phyloP scores from a whole-genome alignment of 768 basidiomycete genomes.

The Tylopilus subfusipes region DNA sequence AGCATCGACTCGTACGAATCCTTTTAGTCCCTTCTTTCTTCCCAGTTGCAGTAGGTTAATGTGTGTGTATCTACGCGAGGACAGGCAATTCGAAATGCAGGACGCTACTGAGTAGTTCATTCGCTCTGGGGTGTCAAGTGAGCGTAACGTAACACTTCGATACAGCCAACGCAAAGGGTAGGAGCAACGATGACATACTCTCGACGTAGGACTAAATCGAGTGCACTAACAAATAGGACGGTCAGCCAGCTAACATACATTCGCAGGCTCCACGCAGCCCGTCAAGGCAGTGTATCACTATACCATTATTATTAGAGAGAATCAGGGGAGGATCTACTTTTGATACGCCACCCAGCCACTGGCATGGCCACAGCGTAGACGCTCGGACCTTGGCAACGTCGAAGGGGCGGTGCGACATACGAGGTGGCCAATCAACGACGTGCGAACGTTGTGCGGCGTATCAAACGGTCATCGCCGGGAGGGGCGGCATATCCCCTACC shows the following conservation, averaged over 20 bases:
- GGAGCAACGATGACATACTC: no score
- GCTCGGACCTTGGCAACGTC: no score
- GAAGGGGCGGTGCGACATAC: background rate
- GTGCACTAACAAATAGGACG: background rate
- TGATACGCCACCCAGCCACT: background rate
- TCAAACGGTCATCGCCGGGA: background rate
- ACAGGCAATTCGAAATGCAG: slow-evolving; percentile 4
- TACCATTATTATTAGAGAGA: background rate
- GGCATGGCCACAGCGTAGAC: background rate
- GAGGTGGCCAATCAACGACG: background rate
- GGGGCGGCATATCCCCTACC: background rate
- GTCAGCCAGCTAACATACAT: background rate
- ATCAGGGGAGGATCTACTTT: background rate
- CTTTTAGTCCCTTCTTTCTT: slow-evolving; percentile 18
- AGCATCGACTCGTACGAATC: slow-evolving; percentile 16
- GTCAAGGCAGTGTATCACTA: background rate
- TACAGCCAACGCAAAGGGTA: background rate
- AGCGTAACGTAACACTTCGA: background rate
- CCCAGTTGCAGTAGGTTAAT: slow-evolving; percentile 3
- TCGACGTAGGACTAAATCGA: background rate
- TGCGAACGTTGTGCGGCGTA: background rate
- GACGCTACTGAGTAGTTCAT: background rate
- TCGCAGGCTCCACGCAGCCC: background rate
- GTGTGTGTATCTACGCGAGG: slow-evolving; percentile 5
- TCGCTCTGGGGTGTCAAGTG: background rate